A percentile compares a stretch with the other conserved stretches of the same genome.
Conservation (phyloP, 2,329 filamentous ascomycete species). For the Exophiala phaeomuriformis region DNA sequence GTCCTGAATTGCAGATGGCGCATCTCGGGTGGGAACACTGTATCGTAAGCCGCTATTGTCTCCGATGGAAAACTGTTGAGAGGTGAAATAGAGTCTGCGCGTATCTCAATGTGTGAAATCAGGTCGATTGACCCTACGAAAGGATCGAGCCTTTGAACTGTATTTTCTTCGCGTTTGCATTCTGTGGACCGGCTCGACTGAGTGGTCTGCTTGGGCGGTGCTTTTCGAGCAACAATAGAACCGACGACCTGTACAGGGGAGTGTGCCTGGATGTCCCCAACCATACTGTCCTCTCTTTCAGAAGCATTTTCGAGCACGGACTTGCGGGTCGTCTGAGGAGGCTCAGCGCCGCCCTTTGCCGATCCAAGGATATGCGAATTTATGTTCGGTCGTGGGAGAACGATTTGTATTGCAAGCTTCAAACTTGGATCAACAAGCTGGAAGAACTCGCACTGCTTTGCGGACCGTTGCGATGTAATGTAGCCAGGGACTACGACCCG, state of each 20-base stretch:
- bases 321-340: neutral
- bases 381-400: slow-evolving; percentile 4
- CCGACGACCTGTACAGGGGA: slow-evolving; percentile 17
- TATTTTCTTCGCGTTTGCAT: slow-evolving; percentile 8
- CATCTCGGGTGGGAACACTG: slow-evolving; percentile 64
- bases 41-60: slow-evolving; percentile 67
- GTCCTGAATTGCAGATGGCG: slow-evolving; percentile 82
- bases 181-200: neutral
- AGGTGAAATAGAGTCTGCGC: slow-evolving; percentile 54
- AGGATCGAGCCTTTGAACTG: slow-evolving; percentile 14
- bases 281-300: slow-evolving; percentile 18
- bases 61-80: slow-evolving; percentile 69
- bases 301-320: slow-evolving; percentile 1
- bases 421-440: slow-evolving; percentile 19
- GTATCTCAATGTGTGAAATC: slow-evolving; percentile 48
- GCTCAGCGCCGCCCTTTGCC: neutral
- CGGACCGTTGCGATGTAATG: slow-evolving; percentile 21
- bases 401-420: slow-evolving; percentile 25
- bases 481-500: slow-evolving; percentile 20
- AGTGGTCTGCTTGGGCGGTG: slow-evolving; percentile 1
- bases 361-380: neutral
- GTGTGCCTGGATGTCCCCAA: slow-evolving; percentile 8
- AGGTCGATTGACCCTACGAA: slow-evolving; percentile 24
- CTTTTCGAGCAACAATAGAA: slow-evolving; percentile 9
- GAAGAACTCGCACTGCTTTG: slow-evolving; percentile 19